phyloP scores from a whole-genome alignment of 139 green algal species.

The Limnomonas spitsbergensis region DNA sequence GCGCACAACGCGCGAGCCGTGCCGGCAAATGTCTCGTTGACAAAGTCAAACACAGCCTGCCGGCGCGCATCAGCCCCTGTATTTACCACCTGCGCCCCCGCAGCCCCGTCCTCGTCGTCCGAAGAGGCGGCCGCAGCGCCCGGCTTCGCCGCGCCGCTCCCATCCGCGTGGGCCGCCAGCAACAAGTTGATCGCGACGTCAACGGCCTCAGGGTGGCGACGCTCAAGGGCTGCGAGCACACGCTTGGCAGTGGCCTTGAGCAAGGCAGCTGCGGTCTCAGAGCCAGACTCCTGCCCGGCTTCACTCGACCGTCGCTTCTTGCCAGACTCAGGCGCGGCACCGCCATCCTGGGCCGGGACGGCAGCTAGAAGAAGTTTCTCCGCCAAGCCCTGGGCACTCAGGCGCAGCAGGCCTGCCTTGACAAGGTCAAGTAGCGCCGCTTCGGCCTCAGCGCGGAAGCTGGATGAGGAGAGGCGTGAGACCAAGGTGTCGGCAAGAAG shows the following conservation, averaged over 20 bases:
- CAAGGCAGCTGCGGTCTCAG: not conserved
- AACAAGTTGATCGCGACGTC: conserved; percentile 49
- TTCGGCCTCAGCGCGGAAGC: not conserved
- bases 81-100: no score
- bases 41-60: conserved; percentile 36
- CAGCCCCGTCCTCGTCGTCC: not conserved
- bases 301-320: no score
- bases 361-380: conserved; percentile 13
- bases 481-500: conserved; percentile 29
- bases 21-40: conserved; percentile 28
- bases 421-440: conserved; percentile 28
- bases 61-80: not conserved
- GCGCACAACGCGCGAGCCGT: conserved; percentile 23
- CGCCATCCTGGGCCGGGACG: not conserved
- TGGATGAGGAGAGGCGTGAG: not conserved
- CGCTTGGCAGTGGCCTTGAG: no score
- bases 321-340: not conserved
- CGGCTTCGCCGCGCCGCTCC: not conserved
- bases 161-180: conserved; percentile 17
- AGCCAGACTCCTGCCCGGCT: not conserved
- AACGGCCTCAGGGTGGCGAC: conserved; percentile 33
- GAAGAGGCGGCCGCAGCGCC: not conserved
- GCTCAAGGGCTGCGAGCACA: conserved; percentile 48
- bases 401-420: conserved; percentile 26
- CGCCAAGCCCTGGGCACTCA: conserved; percentile 6